Evolutionary conservation across 1,284 basidiomycete genomes (phyloP).

Genomic region (Trichosporon inkin): DNA sequence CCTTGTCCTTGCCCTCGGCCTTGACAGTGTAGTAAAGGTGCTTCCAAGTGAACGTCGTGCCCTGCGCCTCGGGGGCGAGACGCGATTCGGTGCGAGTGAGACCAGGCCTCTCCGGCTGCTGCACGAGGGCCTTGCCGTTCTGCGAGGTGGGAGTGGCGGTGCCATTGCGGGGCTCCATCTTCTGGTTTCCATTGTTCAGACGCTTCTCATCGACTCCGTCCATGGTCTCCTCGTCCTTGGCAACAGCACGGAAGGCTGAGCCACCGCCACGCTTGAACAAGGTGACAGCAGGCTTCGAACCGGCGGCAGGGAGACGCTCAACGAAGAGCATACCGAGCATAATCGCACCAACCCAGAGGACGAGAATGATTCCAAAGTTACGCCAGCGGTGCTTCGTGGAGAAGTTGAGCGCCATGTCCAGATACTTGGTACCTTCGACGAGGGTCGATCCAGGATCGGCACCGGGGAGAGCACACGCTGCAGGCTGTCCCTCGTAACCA

Average conservation of each 20-base stretch:
- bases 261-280: slow-evolving; percentile 37
- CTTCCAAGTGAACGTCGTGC: slow-evolving; percentile 50
- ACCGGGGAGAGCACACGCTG: slow-evolving; percentile 49
- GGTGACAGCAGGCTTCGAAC: slow-evolving; percentile 36
- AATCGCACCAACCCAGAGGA: slow-evolving; percentile 38
- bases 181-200: not conserved
- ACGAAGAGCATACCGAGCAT: slow-evolving; percentile 23
- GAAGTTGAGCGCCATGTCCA: slow-evolving; percentile 47
- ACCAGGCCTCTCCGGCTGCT: not conserved
- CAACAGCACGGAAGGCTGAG: slow-evolving; percentile 14
- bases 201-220: slow-evolving; percentile 21
- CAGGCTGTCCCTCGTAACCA: slow-evolving; percentile 32
- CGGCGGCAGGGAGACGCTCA: slow-evolving; percentile 33
- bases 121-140: not conserved
- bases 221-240: slow-evolving; percentile 24
- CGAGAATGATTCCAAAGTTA: slow-evolving; percentile 53
- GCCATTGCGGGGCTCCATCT: slow-evolving; percentile 7
- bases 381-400: slow-evolving; percentile 49
- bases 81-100: not conserved
- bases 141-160: not conserved
- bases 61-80: not conserved
- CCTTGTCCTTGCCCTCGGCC: slow-evolving; percentile 42
- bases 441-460: slow-evolving; percentile 20
- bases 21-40: slow-evolving; percentile 52
- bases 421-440: slow-evolving; percentile 38